Evolutionary conservation across 2,329 filamentous ascomycete genomes (phyloP).

Genomic region (Fusarium nanum): DNA sequence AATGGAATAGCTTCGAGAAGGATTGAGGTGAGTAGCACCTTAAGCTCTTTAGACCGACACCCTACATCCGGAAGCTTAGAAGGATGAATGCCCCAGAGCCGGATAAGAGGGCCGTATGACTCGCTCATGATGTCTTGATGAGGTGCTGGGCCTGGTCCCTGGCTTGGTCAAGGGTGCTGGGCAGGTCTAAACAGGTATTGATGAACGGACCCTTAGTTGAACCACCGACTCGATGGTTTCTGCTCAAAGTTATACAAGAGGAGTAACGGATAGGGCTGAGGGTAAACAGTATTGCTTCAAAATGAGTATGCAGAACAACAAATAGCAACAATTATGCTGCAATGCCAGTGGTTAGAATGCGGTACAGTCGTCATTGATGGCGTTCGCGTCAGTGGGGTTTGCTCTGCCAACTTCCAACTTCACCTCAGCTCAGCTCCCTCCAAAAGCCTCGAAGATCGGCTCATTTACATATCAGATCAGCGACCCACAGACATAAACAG

Average conservation of each 20-base stretch:
- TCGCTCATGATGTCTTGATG: conserved; percentile 35
- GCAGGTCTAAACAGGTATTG: conserved; percentile 3
- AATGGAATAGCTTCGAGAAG: conserved; percentile 71
- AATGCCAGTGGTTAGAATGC: neutral
- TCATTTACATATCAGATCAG: conserved; percentile 6
- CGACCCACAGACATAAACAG: neutral
- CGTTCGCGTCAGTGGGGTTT: conserved; percentile 27
- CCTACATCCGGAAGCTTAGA: conserved; percentile 59
- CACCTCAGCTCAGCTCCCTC: neutral
- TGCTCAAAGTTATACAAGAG: neutral
- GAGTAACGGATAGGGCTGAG: neutral
- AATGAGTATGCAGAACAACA: neutral
- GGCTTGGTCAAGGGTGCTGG: neutral
- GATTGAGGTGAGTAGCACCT: conserved; percentile 63
- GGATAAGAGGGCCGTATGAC: conserved; percentile 60
- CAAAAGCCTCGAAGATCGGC: conserved; percentile 5
- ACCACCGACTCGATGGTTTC: neutral
- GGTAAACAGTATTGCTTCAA: neutral
- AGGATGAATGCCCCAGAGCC: conserved; percentile 63
- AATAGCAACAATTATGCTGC: neutral
- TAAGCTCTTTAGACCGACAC: conserved; percentile 57
- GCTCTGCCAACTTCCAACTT: conserved; percentile 32
- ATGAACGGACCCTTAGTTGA: neutral
- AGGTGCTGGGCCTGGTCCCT: conserved; percentile 1
- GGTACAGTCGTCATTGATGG: conserved; percentile 35